phyloP scores from a whole-genome alignment of 805 yeast genomes.

The Candida dajiaensis region DNA sequence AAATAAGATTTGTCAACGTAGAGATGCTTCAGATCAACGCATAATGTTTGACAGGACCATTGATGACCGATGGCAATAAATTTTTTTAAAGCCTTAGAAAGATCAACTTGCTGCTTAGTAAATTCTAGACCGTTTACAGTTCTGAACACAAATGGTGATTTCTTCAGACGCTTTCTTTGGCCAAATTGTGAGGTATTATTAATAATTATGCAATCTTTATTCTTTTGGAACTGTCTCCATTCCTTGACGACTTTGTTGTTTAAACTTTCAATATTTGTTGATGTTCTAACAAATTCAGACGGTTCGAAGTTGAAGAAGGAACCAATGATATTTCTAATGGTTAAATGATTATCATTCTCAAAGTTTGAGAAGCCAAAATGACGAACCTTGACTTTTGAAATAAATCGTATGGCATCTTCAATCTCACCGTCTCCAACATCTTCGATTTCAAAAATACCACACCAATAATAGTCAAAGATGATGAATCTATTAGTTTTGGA shows the following conservation, averaged over 20 bases:
- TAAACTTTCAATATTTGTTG: slow-evolving; percentile 4
- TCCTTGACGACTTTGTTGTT: slow-evolving; percentile 18
- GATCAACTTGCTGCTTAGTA: slow-evolving; percentile 14
- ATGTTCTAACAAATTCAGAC: neutral
- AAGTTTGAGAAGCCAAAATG: slow-evolving; percentile 21
- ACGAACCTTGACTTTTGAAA: slow-evolving; percentile 20
- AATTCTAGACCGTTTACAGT: slow-evolving; percentile 16
- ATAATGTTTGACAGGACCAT: slow-evolving; percentile 25
- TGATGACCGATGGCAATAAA: slow-evolving; percentile 19
- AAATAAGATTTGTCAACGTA: slow-evolving; percentile 12
- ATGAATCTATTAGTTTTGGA: slow-evolving; percentile 21
- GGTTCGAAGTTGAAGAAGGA: slow-evolving; percentile 17
- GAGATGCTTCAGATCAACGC: slow-evolving; percentile 16
- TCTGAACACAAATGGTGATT: slow-evolving; percentile 14
- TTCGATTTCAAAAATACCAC: slow-evolving; percentile 22
- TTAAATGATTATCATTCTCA: slow-evolving; percentile 13
- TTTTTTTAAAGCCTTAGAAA: slow-evolving; percentile 10
- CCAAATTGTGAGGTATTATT: neutral
- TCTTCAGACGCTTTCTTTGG: slow-evolving; percentile 7
- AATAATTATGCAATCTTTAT: neutral
- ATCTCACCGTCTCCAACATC: slow-evolving; percentile 22
- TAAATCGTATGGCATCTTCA: slow-evolving; percentile 16
- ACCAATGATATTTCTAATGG: slow-evolving; percentile 21
- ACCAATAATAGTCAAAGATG: slow-evolving; percentile 24
- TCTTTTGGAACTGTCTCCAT: slow-evolving; percentile 15